Evolutionary conservation across 1,284 basidiomycete genomes (phyloP).

Genomic region (Ceratobasidium sp.): DNA sequence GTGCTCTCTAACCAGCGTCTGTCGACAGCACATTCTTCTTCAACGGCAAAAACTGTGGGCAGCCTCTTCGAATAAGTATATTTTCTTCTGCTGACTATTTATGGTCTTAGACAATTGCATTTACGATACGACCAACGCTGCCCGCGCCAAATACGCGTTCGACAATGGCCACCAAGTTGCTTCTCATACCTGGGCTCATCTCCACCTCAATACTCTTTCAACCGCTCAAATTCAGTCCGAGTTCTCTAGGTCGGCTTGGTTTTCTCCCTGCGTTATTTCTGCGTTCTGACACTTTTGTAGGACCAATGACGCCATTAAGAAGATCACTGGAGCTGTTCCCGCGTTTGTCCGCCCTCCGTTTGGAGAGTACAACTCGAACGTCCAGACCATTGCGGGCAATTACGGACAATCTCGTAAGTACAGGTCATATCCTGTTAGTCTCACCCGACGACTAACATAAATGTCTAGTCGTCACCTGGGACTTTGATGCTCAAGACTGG

Average conservation of each 20-base stretch:
- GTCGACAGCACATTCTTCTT: slow-evolving; percentile 32
- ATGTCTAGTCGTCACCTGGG: slow-evolving; percentile 40
- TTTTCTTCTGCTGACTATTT: background rate
- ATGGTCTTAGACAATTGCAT: slow-evolving; percentile 59
- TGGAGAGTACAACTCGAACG: slow-evolving; percentile 47
- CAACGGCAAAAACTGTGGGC: slow-evolving; percentile 49
- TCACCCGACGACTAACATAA: background rate
- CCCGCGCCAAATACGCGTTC: slow-evolving; percentile 56
- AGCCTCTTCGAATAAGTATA: background rate
- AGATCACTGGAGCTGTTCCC: slow-evolving; percentile 45
- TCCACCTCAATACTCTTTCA: slow-evolving; percentile 49
- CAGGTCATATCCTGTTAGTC: slow-evolving; percentile 3
- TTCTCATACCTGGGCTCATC: slow-evolving; percentile 53
- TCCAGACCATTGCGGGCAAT: slow-evolving; percentile 37
- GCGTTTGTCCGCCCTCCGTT: slow-evolving; percentile 49
- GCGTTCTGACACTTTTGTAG: background rate
- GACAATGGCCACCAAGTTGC: slow-evolving; percentile 54
- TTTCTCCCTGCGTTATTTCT: too few species aligned
- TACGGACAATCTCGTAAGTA: slow-evolving; percentile 41
- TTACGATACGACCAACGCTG: slow-evolving; percentile 57
- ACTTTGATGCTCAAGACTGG: slow-evolving; percentile 41
- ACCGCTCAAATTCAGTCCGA: slow-evolving; percentile 48
- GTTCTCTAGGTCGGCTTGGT: slow-evolving; percentile 15
- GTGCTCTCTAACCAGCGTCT: background rate
- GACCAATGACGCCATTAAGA: slow-evolving; percentile 45